These are phyloP conservation scores for Fusarium sp. DNA, from an alignment of 2,329 filamentous ascomycete genomes.

Conservation along the genomic window DNA sequence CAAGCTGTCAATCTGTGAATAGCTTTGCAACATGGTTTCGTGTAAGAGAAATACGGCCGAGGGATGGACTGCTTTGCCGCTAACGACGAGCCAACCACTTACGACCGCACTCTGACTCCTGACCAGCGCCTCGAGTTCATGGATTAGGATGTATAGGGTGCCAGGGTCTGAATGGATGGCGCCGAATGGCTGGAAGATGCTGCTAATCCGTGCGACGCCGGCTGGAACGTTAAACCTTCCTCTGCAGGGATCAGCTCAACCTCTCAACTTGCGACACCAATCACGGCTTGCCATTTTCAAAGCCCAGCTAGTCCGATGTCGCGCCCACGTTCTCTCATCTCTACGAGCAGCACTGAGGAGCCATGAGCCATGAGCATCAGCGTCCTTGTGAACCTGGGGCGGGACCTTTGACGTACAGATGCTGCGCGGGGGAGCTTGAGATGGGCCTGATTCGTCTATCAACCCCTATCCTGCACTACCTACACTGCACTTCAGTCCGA, in stretches of 20 bases:
- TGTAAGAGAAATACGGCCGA: constrained; percentile 50
- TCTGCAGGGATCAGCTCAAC: constrained; percentile 36
- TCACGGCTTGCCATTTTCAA: constrained; percentile 45
- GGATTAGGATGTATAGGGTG: constrained; percentile 15
- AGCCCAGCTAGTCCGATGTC: constrained; percentile 46
- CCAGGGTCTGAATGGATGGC: constrained; percentile 28
- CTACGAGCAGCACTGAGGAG: background rate
- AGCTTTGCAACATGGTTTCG: constrained; percentile 49
- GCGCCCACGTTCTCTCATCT: constrained; percentile 38
- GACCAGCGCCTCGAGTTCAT: constrained; percentile 13
- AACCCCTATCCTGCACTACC: constrained; percentile 28
- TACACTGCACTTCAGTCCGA: constrained; percentile 21
- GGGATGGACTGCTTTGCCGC: constrained; percentile 35
- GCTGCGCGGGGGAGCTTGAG: constrained; percentile 39
- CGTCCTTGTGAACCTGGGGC: constrained; percentile 22
- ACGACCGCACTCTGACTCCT: constrained; percentile 35
- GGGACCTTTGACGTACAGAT: constrained; percentile 43
- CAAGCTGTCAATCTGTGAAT: constrained; percentile 38
- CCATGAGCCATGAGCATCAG: constrained; percentile 22
- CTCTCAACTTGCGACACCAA: constrained; percentile 44
- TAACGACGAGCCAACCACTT: constrained; percentile 37
- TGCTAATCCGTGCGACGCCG: constrained; percentile 38
- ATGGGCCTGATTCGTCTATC: constrained; percentile 35
- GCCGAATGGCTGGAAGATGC: constrained; percentile 39
- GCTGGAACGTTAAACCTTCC: constrained; percentile 43